Evolutionary conservation across 2,329 filamentous ascomycete species (phyloP), one percentile per base, ranked within the genome.

Genomic region (Penicillium sp.): DNA sequence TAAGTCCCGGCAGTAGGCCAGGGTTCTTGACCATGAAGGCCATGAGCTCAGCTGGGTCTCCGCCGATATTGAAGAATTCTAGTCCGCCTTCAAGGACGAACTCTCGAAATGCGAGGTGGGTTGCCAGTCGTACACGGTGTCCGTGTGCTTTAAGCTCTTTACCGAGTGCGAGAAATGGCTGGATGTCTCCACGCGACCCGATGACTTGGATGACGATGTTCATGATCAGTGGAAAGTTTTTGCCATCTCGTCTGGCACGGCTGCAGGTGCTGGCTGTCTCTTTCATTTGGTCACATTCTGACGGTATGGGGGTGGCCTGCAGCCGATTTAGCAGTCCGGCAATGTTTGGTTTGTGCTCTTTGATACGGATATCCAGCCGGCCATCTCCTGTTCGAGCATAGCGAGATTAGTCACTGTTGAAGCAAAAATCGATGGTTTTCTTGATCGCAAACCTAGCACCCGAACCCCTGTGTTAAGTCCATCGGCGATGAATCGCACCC

Each of bases 1-100:
- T 87, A 48, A 93, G 83, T 0, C 88, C 88, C 2, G 91, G 91
- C 85, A 95, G 90, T 22, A 96, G 79, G 0, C 90, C 89, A 0
- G 90, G 90, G 62, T 94, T 89, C 72, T 92, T 92, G 47, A 94
- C 90, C 90, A 94, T 94, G 66, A 92, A 94, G 1, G 90, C 89
- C 89, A 91, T 92, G 43, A 91, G 78, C 64, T 89, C 84, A 1
- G 85, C 82, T 1, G 89, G 89, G 68, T 91, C 87, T 4, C 88
- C 89, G 18, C 88, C 88, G 48, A 91, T 89, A 58, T 78, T 83
- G 71, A 88, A 91, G 69, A 91, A 92, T 64, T 92, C 89, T 23
- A 92, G 79, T 0, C 82, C 87, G 67, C 86, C 86, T 51, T 89
- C 85, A 55, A 85, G 82, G 4, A 92, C 85, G 61, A 91, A 89